Evolutionary conservation across 2,329 filamentous ascomycete genomes (phyloP).

Genomic region (Claviceps citrina): DNA sequence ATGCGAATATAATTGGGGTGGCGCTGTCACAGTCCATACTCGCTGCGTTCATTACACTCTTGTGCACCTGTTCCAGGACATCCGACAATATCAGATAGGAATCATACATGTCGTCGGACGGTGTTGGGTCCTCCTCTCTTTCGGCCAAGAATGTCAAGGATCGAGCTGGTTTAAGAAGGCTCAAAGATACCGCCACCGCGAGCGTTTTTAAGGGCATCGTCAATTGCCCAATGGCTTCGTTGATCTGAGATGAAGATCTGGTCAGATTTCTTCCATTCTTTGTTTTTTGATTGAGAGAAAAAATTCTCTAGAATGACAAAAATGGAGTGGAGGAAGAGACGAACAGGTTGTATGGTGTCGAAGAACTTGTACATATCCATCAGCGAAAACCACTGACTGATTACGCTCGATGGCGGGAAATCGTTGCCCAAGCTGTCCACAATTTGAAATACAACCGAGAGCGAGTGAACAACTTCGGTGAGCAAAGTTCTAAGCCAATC

Average conservation of each 20-base stretch:
- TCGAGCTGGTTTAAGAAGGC: conserved; percentile 50
- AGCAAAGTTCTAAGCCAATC: conserved; percentile 49
- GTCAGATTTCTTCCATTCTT: neutral
- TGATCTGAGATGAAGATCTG: conserved; percentile 12
- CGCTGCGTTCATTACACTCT: conserved; percentile 48
- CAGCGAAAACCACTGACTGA: conserved; percentile 60
- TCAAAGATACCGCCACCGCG: conserved; percentile 53
- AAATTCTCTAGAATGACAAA: neutral
- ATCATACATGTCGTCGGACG: conserved; percentile 24
- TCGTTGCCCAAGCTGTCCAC: conserved; percentile 40
- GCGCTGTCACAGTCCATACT: conserved; percentile 43
- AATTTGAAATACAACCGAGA: conserved; percentile 61
- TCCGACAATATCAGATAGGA: conserved; percentile 55
- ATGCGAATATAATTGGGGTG: conserved; percentile 62
- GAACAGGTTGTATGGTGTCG: conserved; percentile 35
- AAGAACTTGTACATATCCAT: conserved; percentile 57
- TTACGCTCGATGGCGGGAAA: conserved; percentile 41
- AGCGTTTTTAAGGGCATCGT: conserved; percentile 52
- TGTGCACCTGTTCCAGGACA: conserved; percentile 58
- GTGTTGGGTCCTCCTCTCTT: conserved; percentile 21
- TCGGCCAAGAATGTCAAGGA: conserved; percentile 31
- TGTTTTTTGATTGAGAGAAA: neutral
- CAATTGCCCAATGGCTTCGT: conserved; percentile 33
- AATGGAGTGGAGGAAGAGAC: conserved; percentile 4
- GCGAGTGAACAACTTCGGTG: conserved; percentile 56